Evolutionary conservation across 805 yeast genomes (phyloP), one percentile per base, ranked within the genome.

Genomic region (Wickerhamiella brachini): DNA sequence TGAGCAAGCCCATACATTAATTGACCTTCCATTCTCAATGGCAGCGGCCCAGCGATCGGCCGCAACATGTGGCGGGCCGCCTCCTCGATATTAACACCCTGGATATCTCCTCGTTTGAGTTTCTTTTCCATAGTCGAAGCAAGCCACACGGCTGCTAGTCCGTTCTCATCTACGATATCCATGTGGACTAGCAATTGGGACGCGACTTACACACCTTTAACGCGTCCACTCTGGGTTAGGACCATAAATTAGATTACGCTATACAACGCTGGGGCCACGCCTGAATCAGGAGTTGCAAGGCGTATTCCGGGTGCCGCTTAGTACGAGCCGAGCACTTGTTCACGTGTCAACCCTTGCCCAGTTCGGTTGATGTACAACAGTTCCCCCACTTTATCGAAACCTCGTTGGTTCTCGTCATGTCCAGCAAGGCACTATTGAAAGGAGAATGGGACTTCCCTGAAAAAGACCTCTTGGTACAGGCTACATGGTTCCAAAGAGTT

Each of bases 11-110:
- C 59, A 45, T 50, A 53, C 31, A 54, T 48, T 31, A 49, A 43
- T 44, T 56, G 57, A 22, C 59, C 57, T 45, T 56, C 59, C 21
- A 51, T 51, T n/a, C 58, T 54, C 21, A 56, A 53, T 15, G 59
- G 46, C 45, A 51, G 10, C 3, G 37, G 34, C 18, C 34, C 43
- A 7, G 23, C 23, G 20, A 26, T 23, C 3, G 46, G 42, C 29
- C 44, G 44, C 20, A 37, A 20, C 23, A 49, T 29, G 2, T 46
- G 34, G 5, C 18, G 15, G 9, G 51, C 44, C 9, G 43, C 44
- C n/a, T 20, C 44, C 26, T 49, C 48, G 6, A 49, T 34, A 37
- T 42, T 24, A 9, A 49, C 15, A 9, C 24, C 43, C 7, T 44
- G 48, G 3, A 49, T 15, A 24, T 49, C 51, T 12, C 18, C 12